Percentiles rank a stretch among this genome's conserved stretches.
Conservation (phyloP, 805 yeast species). For the Blastobotrys peoriensis region DNA sequence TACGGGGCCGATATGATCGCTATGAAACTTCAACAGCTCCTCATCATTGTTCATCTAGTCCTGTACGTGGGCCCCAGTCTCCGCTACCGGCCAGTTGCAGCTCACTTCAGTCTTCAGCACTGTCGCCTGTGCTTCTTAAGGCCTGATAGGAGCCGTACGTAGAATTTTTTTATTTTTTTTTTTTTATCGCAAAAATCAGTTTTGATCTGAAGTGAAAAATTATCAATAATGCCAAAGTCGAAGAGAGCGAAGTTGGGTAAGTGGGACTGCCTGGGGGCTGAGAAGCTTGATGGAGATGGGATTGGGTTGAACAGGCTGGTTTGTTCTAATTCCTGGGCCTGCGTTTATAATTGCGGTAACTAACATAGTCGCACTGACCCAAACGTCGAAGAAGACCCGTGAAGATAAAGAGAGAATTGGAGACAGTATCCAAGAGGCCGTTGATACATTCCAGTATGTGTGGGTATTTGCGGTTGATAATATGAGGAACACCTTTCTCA, state of each 20-base stretch:
- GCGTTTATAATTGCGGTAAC: too few species aligned
- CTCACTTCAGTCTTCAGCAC: too few species aligned
- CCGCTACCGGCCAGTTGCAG: too few species aligned
- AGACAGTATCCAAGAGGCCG: slow-evolving; percentile 78
- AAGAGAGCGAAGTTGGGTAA: slow-evolving; percentile 79
- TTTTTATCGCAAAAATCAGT: background rate
- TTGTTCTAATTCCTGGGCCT: too few species aligned
- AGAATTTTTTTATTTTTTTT: background rate
- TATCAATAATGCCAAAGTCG: slow-evolving; percentile 82
- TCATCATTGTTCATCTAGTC: slow-evolving; percentile 4
- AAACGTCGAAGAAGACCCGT: slow-evolving; percentile 92
- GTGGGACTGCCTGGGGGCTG: slow-evolving; percentile 17
- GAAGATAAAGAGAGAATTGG: slow-evolving; percentile 88
- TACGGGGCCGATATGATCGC: slow-evolving; percentile 12
- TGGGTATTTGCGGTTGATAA: slow-evolving; percentile 87
- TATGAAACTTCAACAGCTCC: slow-evolving; percentile 15
- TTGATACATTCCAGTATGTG: slow-evolving; percentile 69
- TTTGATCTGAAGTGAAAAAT: slow-evolving; percentile 4
- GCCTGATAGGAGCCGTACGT: too few species aligned
- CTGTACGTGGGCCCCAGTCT: too few species aligned
- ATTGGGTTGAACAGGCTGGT: too few species aligned
- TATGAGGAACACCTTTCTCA: slow-evolving; percentile 92
- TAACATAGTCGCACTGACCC: slow-evolving; percentile 82
- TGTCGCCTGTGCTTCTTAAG: too few species aligned
- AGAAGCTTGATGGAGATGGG: too few species aligned